Evolutionary conservation across 1,284 basidiomycete genomes (phyloP).

Genomic region (Irpex sp.): DNA sequence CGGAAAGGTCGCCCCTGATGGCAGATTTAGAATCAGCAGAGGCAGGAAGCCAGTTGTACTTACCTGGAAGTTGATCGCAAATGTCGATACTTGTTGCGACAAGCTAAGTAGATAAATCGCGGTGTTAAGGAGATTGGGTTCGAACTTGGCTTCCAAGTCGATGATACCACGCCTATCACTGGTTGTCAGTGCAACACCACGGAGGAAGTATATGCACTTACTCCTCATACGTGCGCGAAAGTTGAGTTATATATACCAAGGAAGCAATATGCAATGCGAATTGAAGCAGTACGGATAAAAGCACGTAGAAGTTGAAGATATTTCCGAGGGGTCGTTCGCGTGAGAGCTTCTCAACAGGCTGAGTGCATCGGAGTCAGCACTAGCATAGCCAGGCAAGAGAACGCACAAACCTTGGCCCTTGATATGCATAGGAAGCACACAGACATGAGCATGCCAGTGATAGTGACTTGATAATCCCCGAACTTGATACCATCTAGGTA

Average conservation of each 20-base stretch:
- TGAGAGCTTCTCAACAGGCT: slow-evolving; percentile 91
- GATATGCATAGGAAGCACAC: slow-evolving; percentile 97
- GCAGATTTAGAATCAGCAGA: too few species aligned
- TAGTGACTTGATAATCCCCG: slow-evolving; percentile 93
- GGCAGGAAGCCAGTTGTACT: not conserved
- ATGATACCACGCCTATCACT: slow-evolving; percentile 66
- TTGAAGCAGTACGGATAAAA: slow-evolving; percentile 86
- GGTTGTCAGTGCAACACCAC: slow-evolving; percentile 3
- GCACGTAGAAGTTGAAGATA: slow-evolving; percentile 94
- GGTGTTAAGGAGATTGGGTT: slow-evolving; percentile 89
- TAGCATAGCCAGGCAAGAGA: not conserved
- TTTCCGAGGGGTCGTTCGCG: slow-evolving; percentile 88
- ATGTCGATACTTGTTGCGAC: slow-evolving; percentile 95
- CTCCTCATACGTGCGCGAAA: slow-evolving; percentile 78
- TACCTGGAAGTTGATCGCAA: slow-evolving; percentile 94
- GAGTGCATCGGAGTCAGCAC: slow-evolving; percentile 6
- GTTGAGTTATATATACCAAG: slow-evolving; percentile 86
- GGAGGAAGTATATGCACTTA: slow-evolving; percentile 34
- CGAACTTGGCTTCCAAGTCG: slow-evolving; percentile 93
- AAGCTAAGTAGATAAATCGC: slow-evolving; percentile 92
- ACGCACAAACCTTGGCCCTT: slow-evolving; percentile 76
- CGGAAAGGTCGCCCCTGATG: slow-evolving; percentile 87
- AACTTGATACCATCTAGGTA: slow-evolving; percentile 98
- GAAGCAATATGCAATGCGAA: slow-evolving; percentile 89
- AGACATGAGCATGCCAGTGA: slow-evolving; percentile 94